Evolutionary conservation across 2,329 filamentous ascomycete genomes (phyloP).

Genomic region (Apiospora rasikravindrae): DNA sequence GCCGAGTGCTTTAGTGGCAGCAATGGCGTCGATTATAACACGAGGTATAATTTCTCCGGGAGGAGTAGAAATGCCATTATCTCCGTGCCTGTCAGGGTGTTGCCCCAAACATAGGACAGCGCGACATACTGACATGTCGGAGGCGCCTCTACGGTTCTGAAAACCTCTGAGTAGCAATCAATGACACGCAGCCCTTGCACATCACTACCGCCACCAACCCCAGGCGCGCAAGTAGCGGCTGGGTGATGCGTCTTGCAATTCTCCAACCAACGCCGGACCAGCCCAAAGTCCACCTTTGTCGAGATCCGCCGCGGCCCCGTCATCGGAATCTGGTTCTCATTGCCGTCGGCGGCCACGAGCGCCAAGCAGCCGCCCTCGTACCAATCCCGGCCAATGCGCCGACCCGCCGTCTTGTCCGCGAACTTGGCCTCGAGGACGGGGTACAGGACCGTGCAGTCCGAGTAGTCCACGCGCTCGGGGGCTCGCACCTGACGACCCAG

Average conservation of each 20-base stretch:
- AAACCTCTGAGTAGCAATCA: background rate
- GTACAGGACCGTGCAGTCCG: constrained; percentile 12
- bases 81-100: too few species aligned
- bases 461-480: background rate
- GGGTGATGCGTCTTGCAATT: background rate
- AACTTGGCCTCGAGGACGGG: constrained; percentile 3
- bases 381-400: background rate
- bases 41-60: background rate
- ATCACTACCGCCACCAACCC: background rate
- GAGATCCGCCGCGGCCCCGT: background rate
- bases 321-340: background rate
- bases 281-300: background rate
- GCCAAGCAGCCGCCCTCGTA: constrained; percentile 4
- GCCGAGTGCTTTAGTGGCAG: background rate
- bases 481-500: background rate
- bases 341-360: background rate
- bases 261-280: background rate
- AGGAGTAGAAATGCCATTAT: too few species aligned
- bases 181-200: background rate
- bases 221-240: background rate
- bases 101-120: background rate
- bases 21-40: background rate
- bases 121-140: background rate
- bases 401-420: background rate
- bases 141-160: background rate